Percentiles rank a stretch among this genome's conserved stretches.
Evolutionary conservation across 305 asterid species (phyloP).

Genomic region (Vinca major): DNA sequence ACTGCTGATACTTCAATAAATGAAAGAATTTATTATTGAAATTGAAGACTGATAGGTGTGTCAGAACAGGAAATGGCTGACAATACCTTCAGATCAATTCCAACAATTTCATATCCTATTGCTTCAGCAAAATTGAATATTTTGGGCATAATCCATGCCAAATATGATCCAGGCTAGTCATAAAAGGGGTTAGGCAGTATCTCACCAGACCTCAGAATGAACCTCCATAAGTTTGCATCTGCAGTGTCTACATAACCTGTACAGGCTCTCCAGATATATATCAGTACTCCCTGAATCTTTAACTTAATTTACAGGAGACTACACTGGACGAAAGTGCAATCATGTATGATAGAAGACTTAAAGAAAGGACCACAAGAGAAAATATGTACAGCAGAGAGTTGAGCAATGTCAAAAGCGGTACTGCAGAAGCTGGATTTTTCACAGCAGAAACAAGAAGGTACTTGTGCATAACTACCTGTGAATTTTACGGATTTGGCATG

Average conservation of each 20-base stretch:
- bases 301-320: slow-evolving; percentile 37
- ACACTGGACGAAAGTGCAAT: slow-evolving; percentile 19
- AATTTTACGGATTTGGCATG: slow-evolving; percentile 3
- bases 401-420: slow-evolving; percentile 19
- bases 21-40: background rate
- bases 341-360: slow-evolving; percentile 14
- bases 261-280: background rate
- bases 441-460: slow-evolving; percentile 21
- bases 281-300: slow-evolving; percentile 12
- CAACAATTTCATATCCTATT: background rate
- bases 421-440: slow-evolving; percentile 14
- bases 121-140: background rate
- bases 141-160: background rate
- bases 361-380: slow-evolving; percentile 18
- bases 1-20: background rate
- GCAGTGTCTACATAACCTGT: background rate
- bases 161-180: background rate
- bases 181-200: background rate
- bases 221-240: background rate
- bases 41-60: background rate
- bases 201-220: background rate
- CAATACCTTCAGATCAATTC: background rate
- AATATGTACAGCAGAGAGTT: slow-evolving; percentile 14
- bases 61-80: background rate
- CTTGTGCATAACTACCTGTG: background rate